phyloP scores from a whole-genome alignment of 768 basidiomycete genomes.

The Solioccasus polychromus region DNA sequence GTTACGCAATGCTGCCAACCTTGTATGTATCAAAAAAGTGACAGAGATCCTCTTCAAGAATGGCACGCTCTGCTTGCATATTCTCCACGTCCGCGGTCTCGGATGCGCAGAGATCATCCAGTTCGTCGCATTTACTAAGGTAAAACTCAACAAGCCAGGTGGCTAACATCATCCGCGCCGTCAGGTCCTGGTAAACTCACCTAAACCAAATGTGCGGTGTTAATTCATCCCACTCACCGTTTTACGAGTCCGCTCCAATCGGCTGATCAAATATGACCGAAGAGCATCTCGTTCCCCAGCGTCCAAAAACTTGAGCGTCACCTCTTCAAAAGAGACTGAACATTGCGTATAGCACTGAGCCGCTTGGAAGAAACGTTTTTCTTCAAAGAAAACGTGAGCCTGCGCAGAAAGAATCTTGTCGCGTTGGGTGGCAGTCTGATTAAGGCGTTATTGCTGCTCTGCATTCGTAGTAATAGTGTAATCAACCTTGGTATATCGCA shows the following conservation, averaged over 20 bases:
- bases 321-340: slow-evolving; percentile 86
- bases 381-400: slow-evolving; percentile 74
- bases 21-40: slow-evolving; percentile 95
- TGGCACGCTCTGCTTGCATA: slow-evolving; percentile 69
- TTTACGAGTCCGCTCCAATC: slow-evolving; percentile 82
- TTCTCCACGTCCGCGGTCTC: slow-evolving; percentile 85
- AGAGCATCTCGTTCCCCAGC: slow-evolving; percentile 87
- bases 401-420: slow-evolving; percentile 82
- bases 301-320: slow-evolving; percentile 86
- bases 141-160: slow-evolving; percentile 99
- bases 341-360: slow-evolving; percentile 92
- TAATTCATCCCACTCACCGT: slow-evolving; percentile 47
- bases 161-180: slow-evolving; percentile 95
- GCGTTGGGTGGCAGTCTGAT: slow-evolving; percentile 81
- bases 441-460: slow-evolving; percentile 1
- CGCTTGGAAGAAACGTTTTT: slow-evolving; percentile 83
- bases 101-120: slow-evolving; percentile 91
- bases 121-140: slow-evolving; percentile 91
- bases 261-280: slow-evolving; percentile 83
- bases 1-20: slow-evolving; percentile 39
- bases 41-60: slow-evolving; percentile 89
- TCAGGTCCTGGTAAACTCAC: slow-evolving; percentile 62
- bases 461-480: background rate
- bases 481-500: slow-evolving; percentile 78
- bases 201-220: background rate